Conservation (phyloP, 176 grass and related monocot species). For the Canna indica region DNA sequence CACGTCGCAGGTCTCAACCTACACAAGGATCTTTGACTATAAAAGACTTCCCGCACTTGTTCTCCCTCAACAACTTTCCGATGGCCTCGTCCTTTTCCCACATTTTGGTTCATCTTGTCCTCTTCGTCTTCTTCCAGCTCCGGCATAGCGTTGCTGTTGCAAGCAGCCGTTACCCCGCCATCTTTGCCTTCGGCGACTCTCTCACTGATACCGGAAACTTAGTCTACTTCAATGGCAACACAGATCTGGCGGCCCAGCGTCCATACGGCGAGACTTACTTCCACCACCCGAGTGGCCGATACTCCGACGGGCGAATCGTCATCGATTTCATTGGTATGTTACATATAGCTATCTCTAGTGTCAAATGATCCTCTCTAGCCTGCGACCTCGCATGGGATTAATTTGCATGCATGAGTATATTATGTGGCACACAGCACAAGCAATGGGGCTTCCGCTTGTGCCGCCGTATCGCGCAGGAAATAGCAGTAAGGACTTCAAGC, state of each 20-base stretch:
- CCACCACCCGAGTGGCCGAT: background rate
- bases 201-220: conserved; percentile 18
- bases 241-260: background rate
- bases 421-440: conserved; percentile 16
- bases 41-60: no score
- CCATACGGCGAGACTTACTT: conserved; percentile 18
- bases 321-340: conserved; percentile 11
- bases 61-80: background rate
- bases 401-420: background rate
- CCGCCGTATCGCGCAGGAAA: conserved; percentile 9
- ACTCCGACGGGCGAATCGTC: conserved; percentile 10
- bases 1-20: no score
- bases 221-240: background rate
- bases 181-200: conserved; percentile 12
- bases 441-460: conserved; percentile 9
- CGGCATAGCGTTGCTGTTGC: no score
- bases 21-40: no score
- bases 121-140: background rate
- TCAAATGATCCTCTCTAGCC: no score
- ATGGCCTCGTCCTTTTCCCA: background rate
- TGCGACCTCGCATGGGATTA: background rate
- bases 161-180: background rate
- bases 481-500: background rate
- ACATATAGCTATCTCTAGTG: no score
- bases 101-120: background rate